phyloP scores from a whole-genome alignment of 2,329 filamentous ascomycete genomes.

The Tympanopsis confertula region DNA sequence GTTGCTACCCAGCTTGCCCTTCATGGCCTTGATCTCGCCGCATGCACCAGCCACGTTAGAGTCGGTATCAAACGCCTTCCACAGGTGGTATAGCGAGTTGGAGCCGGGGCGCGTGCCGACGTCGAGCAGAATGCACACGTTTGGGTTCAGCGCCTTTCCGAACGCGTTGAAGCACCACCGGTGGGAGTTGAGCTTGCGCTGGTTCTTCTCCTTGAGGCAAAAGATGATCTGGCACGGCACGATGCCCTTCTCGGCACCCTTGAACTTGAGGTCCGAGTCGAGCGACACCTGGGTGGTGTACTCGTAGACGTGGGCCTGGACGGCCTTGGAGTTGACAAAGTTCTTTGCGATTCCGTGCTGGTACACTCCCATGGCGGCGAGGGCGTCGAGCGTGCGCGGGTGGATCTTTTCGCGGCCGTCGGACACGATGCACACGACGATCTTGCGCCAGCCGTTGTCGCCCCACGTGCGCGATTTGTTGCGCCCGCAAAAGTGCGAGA shows the following conservation, averaged over 20 bases:
- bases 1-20: conserved; percentile 71
- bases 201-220: conserved; percentile 94
- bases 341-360: conserved; percentile 99
- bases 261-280: conserved; percentile 93
- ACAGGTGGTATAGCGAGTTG: conserved; percentile 90
- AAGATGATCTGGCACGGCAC: conserved; percentile 98
- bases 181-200: conserved; percentile 95
- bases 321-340: conserved; percentile 87
- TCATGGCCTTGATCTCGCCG: conserved; percentile 95
- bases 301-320: conserved; percentile 95
- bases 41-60: conserved; percentile 95
- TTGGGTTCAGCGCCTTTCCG: conserved; percentile 80
- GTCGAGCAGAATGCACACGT: conserved; percentile 92
- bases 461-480: conserved; percentile 93
- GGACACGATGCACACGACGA: conserved; percentile 92
- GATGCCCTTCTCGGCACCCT: conserved; percentile 97
- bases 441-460: conserved; percentile 96
- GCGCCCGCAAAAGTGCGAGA: conserved; percentile 88
- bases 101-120: conserved; percentile 85
- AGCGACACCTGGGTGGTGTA: conserved; percentile 97
- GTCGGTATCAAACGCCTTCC: conserved; percentile 97
- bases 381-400: conserved; percentile 79
- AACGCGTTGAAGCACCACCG: conserved; percentile 99
- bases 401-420: conserved; percentile 92
- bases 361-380: conserved; percentile 95